Conservation (phyloP, 352 stramenopile genomes). For the Globisporangium ultimum region DNA sequence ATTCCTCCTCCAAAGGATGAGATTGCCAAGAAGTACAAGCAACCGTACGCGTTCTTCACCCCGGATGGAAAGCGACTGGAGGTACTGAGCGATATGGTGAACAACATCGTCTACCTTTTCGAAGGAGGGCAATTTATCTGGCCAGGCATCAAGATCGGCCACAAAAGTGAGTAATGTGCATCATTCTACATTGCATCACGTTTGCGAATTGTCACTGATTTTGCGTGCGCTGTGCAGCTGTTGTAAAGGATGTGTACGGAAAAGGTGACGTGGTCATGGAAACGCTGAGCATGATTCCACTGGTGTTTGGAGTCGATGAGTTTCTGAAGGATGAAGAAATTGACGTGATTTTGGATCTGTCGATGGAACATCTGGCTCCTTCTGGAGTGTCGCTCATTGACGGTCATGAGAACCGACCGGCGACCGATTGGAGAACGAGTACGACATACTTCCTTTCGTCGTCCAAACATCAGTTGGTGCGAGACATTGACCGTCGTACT, state of each 20-base stretch:
- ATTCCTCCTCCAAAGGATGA: conserved; percentile 27
- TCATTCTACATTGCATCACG: too few species aligned
- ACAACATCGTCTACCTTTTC: conserved; percentile 66
- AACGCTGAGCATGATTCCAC: conserved; percentile 58
- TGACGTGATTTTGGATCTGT: conserved; percentile 66
- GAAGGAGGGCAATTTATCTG: conserved; percentile 77
- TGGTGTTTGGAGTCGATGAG: conserved; percentile 72
- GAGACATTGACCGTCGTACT: conserved; percentile 59
- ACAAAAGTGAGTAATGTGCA: conserved; percentile 44
- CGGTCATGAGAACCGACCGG: conserved; percentile 55
- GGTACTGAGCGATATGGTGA: conserved; percentile 35
- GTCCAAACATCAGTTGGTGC: conserved; percentile 30
- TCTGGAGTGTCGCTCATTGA: conserved; percentile 62
- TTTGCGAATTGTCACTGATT: too few species aligned
- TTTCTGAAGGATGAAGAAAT: conserved; percentile 78
- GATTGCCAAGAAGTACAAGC: conserved; percentile 51
- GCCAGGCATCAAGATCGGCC: conserved; percentile 57
- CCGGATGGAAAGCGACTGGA: conserved; percentile 43
- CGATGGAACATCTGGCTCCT: conserved; percentile 53
- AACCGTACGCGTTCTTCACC: conserved; percentile 65
- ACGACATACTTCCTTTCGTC: conserved; percentile 76
- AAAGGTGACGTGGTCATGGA: conserved; percentile 48
- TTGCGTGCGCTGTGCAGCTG: conserved; percentile 16
- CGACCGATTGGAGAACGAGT: conserved; percentile 73
- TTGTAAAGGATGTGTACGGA: conserved; percentile 40